Evolutionary conservation across 2,329 filamentous ascomycete species (phyloP).

Genomic region (Colletotrichum lini): DNA sequence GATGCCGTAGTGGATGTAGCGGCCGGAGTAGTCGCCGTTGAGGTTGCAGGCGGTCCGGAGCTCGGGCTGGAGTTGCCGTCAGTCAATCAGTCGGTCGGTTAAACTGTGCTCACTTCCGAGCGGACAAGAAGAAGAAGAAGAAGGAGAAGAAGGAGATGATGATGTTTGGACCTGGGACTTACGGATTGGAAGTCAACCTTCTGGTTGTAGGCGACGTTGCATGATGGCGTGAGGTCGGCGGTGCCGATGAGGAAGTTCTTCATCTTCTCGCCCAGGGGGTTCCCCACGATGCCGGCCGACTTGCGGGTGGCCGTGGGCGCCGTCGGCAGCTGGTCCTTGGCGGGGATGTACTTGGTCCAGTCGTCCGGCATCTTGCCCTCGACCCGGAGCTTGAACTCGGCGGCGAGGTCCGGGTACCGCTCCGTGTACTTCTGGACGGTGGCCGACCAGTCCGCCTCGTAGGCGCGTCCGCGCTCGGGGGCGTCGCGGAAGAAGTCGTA

Average conservation of each 20-base stretch:
- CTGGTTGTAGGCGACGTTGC: slow-evolving; percentile 68
- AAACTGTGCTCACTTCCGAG: too few relatives aligned
- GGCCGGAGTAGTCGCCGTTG: slow-evolving; percentile 67
- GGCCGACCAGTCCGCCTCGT: slow-evolving; percentile 62
- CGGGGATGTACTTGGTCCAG: slow-evolving; percentile 64
- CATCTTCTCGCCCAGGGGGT: slow-evolving; percentile 64
- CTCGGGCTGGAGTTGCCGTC: slow-evolving; percentile 48
- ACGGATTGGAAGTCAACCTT: slow-evolving; percentile 65
- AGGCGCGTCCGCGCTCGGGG: slow-evolving; percentile 57
- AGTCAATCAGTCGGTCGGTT: not conserved
- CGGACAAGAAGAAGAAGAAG: too few relatives aligned
- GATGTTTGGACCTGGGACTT: slow-evolving; percentile 40
- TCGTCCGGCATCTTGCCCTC: slow-evolving; percentile 61
- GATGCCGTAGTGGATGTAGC: slow-evolving; percentile 73
- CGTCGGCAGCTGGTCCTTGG: slow-evolving; percentile 59
- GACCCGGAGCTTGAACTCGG: slow-evolving; percentile 62
- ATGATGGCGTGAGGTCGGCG: slow-evolving; percentile 66
- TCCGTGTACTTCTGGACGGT: slow-evolving; percentile 58
- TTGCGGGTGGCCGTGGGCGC: slow-evolving; percentile 64
- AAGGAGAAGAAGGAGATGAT: too few relatives aligned
- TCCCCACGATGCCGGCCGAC: slow-evolving; percentile 62
- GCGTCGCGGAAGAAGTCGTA: slow-evolving; percentile 65
- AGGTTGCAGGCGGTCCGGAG: slow-evolving; percentile 60
- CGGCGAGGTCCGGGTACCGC: slow-evolving; percentile 62
- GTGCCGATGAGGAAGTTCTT: slow-evolving; percentile 67